Base-by-base conservation (phyloP, 768 basidiomycete species). In the Boletus reticuloceps region DNA sequence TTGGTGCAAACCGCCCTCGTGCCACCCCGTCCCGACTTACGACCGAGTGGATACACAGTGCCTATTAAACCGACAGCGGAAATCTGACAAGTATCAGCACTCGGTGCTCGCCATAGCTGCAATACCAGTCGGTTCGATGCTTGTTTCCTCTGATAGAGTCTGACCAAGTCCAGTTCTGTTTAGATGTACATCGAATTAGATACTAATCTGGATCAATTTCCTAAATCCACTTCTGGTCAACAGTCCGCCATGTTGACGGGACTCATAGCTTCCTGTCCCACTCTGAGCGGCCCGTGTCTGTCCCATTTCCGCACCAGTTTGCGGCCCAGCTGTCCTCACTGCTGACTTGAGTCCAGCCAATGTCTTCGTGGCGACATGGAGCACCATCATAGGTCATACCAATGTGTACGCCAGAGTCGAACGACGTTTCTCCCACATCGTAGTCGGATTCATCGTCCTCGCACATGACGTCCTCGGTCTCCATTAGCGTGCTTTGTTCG, bases 1-100 rank as follows among this genome's bases (percentile, higher is more conserved):
- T 95, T 60, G 58, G 84, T 74, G n/a, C n/a, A 37, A 13, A 16
- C 0, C 5, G 12, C 31, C 40, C 4, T 14, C 22, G 12, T 10
- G 32, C 16, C 13, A 13, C 12, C 9, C 17, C 14, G 2, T 19
- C 16, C 29, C 27, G 47, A 52, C 58, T 57, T 19, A 60, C 25
- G 32, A 25, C 40, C 22, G 12, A 47, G 19, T 13, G 39, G 4
- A 22, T 39, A 38, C 12, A 41, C 49, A 68, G 64, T 57, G 36
- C 65, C 66, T 45, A 45, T 58, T 44, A 60, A 37, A 38, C 58
- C 64, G 14, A 37, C 37, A 43, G 7, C 55, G 31, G 61, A 69
- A 45, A 41, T 46, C 37, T 69, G 58, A 69, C 48, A 19, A 41
- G 46, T 16, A 42, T 42, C 37, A 19, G 46, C n/a, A 3, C 41